Base-by-base conservation (phyloP, 2,329 filamentous ascomycete species). In the Fusarium scirpi region DNA sequence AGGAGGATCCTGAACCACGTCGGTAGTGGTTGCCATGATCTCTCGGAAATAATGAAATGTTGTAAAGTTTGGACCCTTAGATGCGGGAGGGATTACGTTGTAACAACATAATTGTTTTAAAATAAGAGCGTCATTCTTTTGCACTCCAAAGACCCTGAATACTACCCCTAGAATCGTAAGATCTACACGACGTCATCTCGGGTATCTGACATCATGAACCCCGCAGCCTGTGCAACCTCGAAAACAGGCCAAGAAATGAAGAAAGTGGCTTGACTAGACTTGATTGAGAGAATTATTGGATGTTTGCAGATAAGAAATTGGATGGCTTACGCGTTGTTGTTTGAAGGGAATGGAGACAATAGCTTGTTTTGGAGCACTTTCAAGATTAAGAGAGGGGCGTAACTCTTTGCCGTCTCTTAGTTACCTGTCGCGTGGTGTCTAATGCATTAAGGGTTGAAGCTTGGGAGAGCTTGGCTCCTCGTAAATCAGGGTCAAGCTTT, bases 81-180 rank as follows among this genome's bases (percentile, higher is more conserved):
- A 15, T 11, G 6, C 16, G 12, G 58, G 62, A 18, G 16, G 32
- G 13, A n/a, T 29, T 62, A 47, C 44, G 49, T 52, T 27, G 10
- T 27, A 43, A 53, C 7, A 38, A 10, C n/a, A 38, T 25, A 29
- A 45, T 48, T 20, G 2, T 34, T 3, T n/a, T 24, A n/a, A 25
- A 65, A 54, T 40, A 29, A 18, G 3, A 8, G 15, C 34, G 60
- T 65, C 62, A 65, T 65, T 3, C 9, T 34, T n/a, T n/a, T n/a
- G n/a, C n/a, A n/a, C n/a, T n/a, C n/a, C n/a, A n/a, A n/a, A 51
- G 60, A 66, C 62, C 62, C 61, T 64, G 59, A 55, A 22, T 4
- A 29, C n/a, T 12, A 41, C n/a, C 38, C 47, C 45, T 32, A 54
- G 12, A 0, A 8, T 38, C 13, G 25, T 25, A 18, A 45, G 58